These are phyloP conservation scores for Blastocystis sp. DNA, from an alignment of 352 stramenopile genomes.

Conservation along the genomic window DNA sequence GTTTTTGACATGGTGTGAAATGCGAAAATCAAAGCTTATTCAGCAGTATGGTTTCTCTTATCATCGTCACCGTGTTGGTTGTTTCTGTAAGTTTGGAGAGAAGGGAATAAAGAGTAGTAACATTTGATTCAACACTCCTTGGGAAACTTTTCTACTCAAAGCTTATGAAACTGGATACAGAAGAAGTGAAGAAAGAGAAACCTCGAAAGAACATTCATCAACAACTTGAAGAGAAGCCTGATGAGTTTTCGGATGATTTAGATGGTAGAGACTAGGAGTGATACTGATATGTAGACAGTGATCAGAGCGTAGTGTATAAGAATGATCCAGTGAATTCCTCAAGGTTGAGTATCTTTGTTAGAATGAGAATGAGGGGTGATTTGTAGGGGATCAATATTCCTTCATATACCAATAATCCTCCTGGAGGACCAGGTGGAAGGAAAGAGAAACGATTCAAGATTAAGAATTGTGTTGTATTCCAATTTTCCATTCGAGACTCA, in stretches of 20 bases:
- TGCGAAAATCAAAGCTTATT: slow-evolving; percentile 37
- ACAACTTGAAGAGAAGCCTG: slow-evolving; percentile 39
- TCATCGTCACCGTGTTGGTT: slow-evolving; percentile 7
- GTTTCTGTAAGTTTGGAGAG: slow-evolving; percentile 23
- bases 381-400: slow-evolving; percentile 1
- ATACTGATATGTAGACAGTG: background rate
- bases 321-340: background rate
- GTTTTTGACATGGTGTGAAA: slow-evolving; percentile 29
- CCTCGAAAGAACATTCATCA: slow-evolving; percentile 39
- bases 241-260: slow-evolving; percentile 8
- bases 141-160: slow-evolving; percentile 39
- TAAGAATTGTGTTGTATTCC: slow-evolving; percentile 7
- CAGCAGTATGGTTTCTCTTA: slow-evolving; percentile 52
- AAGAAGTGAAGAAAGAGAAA: background rate
- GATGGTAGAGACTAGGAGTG: background rate
- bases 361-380: background rate
- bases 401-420: background rate
- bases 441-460: slow-evolving; percentile 31
- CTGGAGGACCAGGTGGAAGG: background rate
- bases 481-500: slow-evolving; percentile 29
- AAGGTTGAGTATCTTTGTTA: background rate
- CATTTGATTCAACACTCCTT: slow-evolving; percentile 34
- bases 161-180: background rate
- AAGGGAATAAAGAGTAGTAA: background rate
- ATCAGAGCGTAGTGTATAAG: slow-evolving; percentile 61